phyloP scores from a whole-genome alignment of 371 early-diverging fungal species.

The Mortierella sp. region DNA sequence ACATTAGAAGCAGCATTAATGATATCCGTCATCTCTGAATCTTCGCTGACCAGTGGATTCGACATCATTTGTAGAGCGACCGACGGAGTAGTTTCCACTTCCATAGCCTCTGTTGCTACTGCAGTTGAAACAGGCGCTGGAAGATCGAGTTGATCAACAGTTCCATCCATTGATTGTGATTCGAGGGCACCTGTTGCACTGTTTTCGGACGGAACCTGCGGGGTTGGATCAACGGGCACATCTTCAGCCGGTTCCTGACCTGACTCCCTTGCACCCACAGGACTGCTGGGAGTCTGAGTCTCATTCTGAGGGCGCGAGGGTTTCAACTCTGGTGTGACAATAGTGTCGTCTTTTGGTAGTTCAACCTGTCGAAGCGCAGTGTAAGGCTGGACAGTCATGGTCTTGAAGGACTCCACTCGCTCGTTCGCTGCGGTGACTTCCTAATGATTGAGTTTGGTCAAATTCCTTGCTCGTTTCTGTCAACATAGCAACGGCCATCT shows the following conservation, averaged over 20 bases:
- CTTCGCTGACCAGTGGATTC: conserved; percentile 6
- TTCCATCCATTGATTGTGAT: no score
- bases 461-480: background rate
- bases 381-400: conserved; percentile 41
- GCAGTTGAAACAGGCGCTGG: background rate
- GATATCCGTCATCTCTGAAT: conserved; percentile 16
- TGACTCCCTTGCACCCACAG: conserved; percentile 4
- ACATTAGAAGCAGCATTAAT: background rate
- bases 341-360: conserved; percentile 35
- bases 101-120: conserved; percentile 9
- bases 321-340: conserved; percentile 41
- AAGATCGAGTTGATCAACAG: no score
- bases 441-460: background rate
- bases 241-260: background rate
- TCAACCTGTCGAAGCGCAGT: conserved; percentile 29
- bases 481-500: background rate
- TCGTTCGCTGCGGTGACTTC: conserved; percentile 43
- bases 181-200: background rate
- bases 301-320: conserved; percentile 19
- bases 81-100: conserved; percentile 6
- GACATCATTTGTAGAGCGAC: background rate
- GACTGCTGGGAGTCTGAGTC: conserved; percentile 4
- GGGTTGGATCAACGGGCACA: background rate
- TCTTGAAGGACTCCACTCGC: conserved; percentile 32
- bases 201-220: background rate